Percentiles rank a stretch among this genome's conserved stretches.
phyloP scores from a whole-genome alignment of 192 early-diverging fungal species.

The Geranomyces michiganensis region DNA sequence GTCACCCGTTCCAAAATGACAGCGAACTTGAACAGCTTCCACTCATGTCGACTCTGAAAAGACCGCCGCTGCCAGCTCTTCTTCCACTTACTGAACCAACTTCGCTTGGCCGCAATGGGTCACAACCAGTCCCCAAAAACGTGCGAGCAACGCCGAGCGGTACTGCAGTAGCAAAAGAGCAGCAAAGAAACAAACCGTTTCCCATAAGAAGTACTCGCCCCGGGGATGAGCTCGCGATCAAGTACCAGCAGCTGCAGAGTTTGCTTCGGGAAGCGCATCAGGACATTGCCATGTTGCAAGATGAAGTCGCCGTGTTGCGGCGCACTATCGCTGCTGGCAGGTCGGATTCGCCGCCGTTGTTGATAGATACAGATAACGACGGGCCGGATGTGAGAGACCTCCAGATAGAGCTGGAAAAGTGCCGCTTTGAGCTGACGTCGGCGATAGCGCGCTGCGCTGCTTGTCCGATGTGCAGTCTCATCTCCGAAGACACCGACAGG shows the following conservation, averaged over 20 bases:
- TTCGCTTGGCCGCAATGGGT: too few species aligned
- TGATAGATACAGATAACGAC: not conserved
- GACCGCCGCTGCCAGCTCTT: too few species aligned
- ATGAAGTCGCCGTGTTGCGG: conserved; percentile 13
- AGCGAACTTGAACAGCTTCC: too few species aligned
- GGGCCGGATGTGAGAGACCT: not conserved
- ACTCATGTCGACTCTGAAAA: too few species aligned
- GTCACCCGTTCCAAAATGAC: too few species aligned
- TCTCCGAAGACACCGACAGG: not conserved
- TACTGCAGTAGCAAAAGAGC: too few species aligned
- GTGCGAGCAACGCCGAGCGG: too few species aligned
- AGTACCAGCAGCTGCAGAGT: conserved; percentile 21
- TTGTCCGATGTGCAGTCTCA: not conserved
- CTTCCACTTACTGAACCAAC: too few species aligned
- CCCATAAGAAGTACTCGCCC: not conserved
- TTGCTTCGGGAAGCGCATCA: conserved; percentile 21
- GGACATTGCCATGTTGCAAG: conserved; percentile 1
- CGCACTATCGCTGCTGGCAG: not conserved
- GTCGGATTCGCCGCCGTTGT: not conserved
- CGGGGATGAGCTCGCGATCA: conserved; percentile 3
- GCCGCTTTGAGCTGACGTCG: not conserved
- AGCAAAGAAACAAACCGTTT: too few species aligned
- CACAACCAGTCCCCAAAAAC: too few species aligned
- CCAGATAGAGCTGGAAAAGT: not conserved
- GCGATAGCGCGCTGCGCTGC: not conserved